Percentiles rank a stretch among this genome's conserved stretches.
Evolutionary conservation across 345 rosid species (phyloP).

Genomic region (Citrus australasica): DNA sequence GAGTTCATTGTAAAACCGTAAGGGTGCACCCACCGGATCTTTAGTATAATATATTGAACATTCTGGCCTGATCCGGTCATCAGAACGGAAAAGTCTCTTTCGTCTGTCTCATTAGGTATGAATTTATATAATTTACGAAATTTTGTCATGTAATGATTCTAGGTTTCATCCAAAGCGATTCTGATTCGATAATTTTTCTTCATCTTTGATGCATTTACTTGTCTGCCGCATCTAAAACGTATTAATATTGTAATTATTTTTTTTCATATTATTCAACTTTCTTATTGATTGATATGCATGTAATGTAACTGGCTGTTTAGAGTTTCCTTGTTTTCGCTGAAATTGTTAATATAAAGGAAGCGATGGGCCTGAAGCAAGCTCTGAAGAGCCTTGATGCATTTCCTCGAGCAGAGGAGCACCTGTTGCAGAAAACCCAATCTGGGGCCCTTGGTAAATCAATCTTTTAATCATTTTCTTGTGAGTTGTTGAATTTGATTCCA

Average conservation of each 20-base stretch:
- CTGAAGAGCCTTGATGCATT: slow-evolving; percentile 86
- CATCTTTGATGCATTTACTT: background rate
- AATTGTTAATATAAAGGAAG: background rate
- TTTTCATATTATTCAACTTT: background rate
- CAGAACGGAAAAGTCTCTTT: background rate
- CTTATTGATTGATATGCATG: background rate
- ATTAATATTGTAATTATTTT: background rate
- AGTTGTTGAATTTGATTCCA: background rate
- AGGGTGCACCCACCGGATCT: background rate
- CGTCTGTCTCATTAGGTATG: background rate
- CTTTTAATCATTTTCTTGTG: background rate
- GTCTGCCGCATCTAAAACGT: background rate
- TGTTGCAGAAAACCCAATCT: slow-evolving; percentile 86
- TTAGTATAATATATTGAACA: background rate
- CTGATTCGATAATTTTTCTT: background rate
- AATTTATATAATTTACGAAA: background rate
- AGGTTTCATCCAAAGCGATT: background rate
- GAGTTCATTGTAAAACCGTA: background rate
- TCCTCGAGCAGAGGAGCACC: slow-evolving; percentile 96
- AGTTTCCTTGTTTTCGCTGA: background rate
- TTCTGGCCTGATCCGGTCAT: background rate
- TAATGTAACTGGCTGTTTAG: background rate
- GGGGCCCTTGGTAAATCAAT: slow-evolving; percentile 76
- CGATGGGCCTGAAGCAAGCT: slow-evolving; percentile 84
- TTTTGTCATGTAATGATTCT: background rate